These are phyloP conservation scores for Daldinia loculata DNA, from an alignment of 495 filamentous ascomycete genomes.

Conservation along the genomic window DNA sequence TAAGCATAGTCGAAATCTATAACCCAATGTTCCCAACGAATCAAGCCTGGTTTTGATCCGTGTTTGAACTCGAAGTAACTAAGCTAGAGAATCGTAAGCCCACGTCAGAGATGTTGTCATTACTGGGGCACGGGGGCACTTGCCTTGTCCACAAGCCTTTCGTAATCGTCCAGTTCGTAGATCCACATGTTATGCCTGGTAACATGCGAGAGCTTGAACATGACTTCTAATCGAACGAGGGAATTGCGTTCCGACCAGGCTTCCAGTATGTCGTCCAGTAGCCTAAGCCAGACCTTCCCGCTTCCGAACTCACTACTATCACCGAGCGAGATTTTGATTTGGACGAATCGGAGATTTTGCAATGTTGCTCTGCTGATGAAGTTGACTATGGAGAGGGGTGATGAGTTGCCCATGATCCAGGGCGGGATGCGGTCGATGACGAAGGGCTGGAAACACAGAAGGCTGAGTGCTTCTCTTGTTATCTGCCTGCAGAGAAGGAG, in stretches of 20 bases:
- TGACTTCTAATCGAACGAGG: conserved; percentile 43
- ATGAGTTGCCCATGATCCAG: conserved; percentile 43
- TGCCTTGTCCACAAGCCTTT: conserved; percentile 33
- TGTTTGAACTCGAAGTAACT: conserved; percentile 41
- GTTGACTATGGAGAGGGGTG: conserved; percentile 41
- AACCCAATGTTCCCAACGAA: conserved; percentile 47
- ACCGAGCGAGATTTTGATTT: conserved; percentile 47
- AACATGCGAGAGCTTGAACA: conserved; percentile 43
- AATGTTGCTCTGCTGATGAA: conserved; percentile 45
- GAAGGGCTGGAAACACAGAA: conserved; percentile 39
- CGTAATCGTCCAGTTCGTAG: conserved; percentile 40
- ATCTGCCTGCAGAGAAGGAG: conserved; percentile 51
- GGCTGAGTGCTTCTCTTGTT: conserved; percentile 44
- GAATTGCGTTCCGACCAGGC: conserved; percentile 41
- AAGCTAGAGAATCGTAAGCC: conserved; percentile 25
- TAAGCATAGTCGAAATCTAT: conserved; percentile 42
- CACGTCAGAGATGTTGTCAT: neutral
- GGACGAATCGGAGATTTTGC: conserved; percentile 45
- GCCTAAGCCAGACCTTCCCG: conserved; percentile 45
- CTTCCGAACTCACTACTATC: conserved; percentile 37
- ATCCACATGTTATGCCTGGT: conserved; percentile 32
- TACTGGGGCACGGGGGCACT: neutral
- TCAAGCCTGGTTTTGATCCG: conserved; percentile 35
- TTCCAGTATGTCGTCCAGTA: conserved; percentile 38
- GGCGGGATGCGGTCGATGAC: conserved; percentile 51